Evolutionary conservation across 768 basidiomycete species (phyloP), one percentile per base, ranked within the genome.

Genomic region (Psilocybe azurescens): DNA sequence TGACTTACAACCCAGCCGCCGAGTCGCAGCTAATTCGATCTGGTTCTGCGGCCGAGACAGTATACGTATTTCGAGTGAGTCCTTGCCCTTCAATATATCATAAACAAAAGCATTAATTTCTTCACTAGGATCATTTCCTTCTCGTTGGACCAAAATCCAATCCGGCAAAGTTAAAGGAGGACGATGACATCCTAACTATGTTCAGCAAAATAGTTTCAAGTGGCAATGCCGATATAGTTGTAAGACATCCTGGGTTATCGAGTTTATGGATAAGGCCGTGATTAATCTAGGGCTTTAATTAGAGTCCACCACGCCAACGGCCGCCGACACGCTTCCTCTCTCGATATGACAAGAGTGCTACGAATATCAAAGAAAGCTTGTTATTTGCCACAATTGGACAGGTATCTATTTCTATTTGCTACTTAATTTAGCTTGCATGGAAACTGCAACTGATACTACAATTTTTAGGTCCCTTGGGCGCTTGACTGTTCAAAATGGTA

Each of bases 281-380:
- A n/a, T 52, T 52, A 6, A 32, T 54, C 38, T 47, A 24, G 2
- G 24, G 24, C 24, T 16, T 48, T 28, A 16, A 44, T 65, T 38
- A 16, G 18, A n/a, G 62, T 55, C 63, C 79, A 65, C 64, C 76
- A 32, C 62, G 72, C 18, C 65, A 76, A 36, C 76, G 73, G 1
- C 71, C 69, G 3, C 69, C 82, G 4, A 79, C 78, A 13, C 81
- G 83, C 33, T 86, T 86, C 70, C 77, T 86, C 13, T 83, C 83
- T 1, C 80, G 85, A 3, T 86, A 76, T 61, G 85, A 87, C 64
- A 86, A 85, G 64, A 83, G 83, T 56, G 84, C 86, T 8, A 86
- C 84, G 0, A 85, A 86, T 66, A 84, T 86, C 70, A 86, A 84
- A 61, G 84, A 86, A 61, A 83, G 79, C 32, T 68, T 74, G 52